A percentile compares a stretch with the other conserved stretches of the same genome.
These are phyloP conservation scores for Mrakia frigida DNA, from an alignment of 768 basidiomycete genomes.

Conservation along the genomic window DNA sequence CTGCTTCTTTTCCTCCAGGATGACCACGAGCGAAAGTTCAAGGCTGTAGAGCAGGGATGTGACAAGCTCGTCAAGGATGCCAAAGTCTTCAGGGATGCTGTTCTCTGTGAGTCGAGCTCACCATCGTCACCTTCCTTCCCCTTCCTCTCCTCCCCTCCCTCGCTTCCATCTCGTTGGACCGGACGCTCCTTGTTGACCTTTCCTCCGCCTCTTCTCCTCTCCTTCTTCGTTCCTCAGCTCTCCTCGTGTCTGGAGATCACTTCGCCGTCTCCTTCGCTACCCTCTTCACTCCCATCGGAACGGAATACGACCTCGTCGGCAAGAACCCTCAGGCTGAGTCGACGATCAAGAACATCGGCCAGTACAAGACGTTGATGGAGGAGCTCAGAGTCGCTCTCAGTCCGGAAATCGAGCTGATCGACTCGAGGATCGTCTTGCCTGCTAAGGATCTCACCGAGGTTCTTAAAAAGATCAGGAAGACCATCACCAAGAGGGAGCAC, in stretches of 20 bases:
- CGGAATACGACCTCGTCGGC: conserved; percentile 69
- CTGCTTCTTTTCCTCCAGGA: conserved; percentile 7
- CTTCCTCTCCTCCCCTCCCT: conserved; percentile 56
- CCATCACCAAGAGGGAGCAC: conserved; percentile 91
- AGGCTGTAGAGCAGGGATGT: conserved; percentile 66
- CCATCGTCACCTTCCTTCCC: conserved; percentile 53
- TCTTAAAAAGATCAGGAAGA: conserved; percentile 86
- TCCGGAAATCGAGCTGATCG: conserved; percentile 92
- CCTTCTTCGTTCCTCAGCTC: conserved; percentile 34
- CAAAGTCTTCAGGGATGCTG: conserved; percentile 76
- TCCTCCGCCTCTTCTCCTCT: not conserved
- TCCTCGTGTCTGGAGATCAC: conserved; percentile 44
- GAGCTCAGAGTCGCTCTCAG: conserved; percentile 52
- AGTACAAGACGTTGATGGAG: conserved; percentile 68
- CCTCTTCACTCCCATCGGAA: conserved; percentile 36
- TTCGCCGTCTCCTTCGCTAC: conserved; percentile 46
- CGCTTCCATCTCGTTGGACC: not conserved
- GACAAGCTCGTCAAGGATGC: conserved; percentile 92
- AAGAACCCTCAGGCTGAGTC: conserved; percentile 72
- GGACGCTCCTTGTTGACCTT: not conserved
- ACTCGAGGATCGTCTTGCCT: conserved; percentile 75
- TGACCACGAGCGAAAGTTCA: conserved; percentile 60
- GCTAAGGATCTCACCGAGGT: conserved; percentile 82
- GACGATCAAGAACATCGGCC: conserved; percentile 70
- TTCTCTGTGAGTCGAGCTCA: conserved; percentile 55